Evolutionary conservation across 1,284 basidiomycete species (phyloP), one percentile per base, ranked within the genome.

Genomic region (Sporisorium exsertum): DNA sequence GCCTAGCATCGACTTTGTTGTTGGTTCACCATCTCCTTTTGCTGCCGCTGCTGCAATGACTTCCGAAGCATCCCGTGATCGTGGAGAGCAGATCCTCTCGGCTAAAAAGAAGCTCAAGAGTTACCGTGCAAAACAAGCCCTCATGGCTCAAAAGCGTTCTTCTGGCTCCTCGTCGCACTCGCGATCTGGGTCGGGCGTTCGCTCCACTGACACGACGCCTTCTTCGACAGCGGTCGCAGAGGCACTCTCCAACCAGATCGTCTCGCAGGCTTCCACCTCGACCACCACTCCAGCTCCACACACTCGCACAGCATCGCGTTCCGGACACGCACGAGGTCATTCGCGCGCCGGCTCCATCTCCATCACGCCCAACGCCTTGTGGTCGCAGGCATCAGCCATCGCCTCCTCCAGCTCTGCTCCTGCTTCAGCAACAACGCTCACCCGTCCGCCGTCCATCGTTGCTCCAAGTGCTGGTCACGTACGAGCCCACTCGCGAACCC

Each of bases 71-170:
- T 49, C 64, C 5, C 73, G 69, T 47, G 59, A 66, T 42, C 71
- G 81, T 45, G 78, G 79, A 49, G 71, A 80, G 56, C 66, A 76
- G 58, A 79, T 81, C 47, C 74, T 71, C 46, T 75, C 79, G 10
- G 81, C 81, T 10, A 79, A 80, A 46, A 82, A 81, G 58, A 82
- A 82, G 73, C 78, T 83, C 61, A 81, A 83, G 70, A 74, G 67
- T 56, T 83, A 77, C 58, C 67, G 80, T 16, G 81, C 81, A 49
- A 81, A 80, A 57, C 81, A 83, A 54, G 80, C 81, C 2, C 69
- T 77, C 54, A 61, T 74, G 58, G 70, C 79, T 20, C 66, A 75
- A 51, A 75, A 78, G 62, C 72, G 67, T 27, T 56, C 62, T 7
- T 76, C 72, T 5, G 15, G 43, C 20, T 70, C 73, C 15, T 67